Conservation (phyloP, 805 yeast genomes). For the Saccharomyces kudriavzevii region DNA sequence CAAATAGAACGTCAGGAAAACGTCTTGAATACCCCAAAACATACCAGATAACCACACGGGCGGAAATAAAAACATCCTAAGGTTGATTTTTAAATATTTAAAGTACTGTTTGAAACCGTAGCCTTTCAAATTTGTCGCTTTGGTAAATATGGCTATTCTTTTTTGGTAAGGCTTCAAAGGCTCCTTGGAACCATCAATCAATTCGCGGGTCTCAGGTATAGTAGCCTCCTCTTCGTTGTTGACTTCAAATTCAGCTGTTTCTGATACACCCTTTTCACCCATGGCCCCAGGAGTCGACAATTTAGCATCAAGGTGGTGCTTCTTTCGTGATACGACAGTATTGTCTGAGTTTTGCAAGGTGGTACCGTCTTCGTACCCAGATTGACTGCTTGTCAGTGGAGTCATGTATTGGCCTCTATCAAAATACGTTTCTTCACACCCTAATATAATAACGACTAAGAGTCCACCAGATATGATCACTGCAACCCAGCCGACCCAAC, state of each 20-base stretch:
- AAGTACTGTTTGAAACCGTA: conserved; percentile 59
- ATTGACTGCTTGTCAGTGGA: conserved; percentile 14
- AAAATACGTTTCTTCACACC: conserved; percentile 65
- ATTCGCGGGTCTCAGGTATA: conserved; percentile 5
- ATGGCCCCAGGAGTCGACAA: not conserved
- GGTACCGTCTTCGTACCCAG: conserved; percentile 2
- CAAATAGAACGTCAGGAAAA: conserved; percentile 63
- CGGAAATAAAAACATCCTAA: conserved; percentile 54
- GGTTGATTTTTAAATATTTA: conserved; percentile 40
- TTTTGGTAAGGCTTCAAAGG: conserved; percentile 38
- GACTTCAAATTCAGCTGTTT: conserved; percentile 1
- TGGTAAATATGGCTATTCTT: conserved; percentile 43
- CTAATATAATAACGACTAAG: conserved; percentile 45
- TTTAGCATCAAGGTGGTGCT: not conserved
- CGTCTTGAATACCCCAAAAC: conserved; percentile 79
- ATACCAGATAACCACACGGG: conserved; percentile 58
- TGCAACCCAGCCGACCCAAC: conserved; percentile 71
- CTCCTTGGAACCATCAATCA: conserved; percentile 37
- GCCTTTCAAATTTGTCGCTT: conserved; percentile 53
- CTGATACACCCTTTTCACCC: not conserved
- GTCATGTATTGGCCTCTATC: conserved; percentile 43
- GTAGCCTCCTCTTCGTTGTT: conserved; percentile 7
- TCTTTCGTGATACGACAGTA: not conserved
- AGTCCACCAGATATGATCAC: conserved; percentile 57
- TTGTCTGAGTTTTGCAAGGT: not conserved